Evolutionary conservation across 139 green algal species (phyloP), one percentile per base, ranked within the genome.

Genomic region (Chlorella sp.): DNA sequence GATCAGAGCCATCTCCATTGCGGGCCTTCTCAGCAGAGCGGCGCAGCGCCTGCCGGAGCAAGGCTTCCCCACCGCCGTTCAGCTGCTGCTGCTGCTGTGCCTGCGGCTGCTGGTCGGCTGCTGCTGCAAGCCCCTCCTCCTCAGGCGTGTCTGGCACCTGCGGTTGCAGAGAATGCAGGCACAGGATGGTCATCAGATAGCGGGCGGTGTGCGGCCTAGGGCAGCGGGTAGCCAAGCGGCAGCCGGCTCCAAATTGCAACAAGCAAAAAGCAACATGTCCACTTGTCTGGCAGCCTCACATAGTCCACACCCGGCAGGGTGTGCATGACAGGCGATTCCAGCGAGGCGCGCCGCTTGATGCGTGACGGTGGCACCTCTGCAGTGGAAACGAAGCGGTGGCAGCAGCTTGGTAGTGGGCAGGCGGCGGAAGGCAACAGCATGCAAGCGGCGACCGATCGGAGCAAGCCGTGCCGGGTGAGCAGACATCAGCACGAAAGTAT

Each of bases 71-170:
- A 60, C 63, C 36, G 36, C 76, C 17, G 25, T 60, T 60, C 51
- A 21, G 51, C 51, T 60, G 51, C 51, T 60, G 51, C 51, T 60
- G 51, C 51, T 60, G 51, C 51, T 60, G 76, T 1, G 17, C 71
- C 36, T n/a, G 76, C 76, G 11, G 76, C 76, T 63, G 60, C 25
- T 12, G 11, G 18, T 36, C 38, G 18, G 23, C 38, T 16, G 78
- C 34, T 23, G 30, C 79, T 6, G 15, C 60, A 30, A 60, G 64
- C 25, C 41, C 63, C 0, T 84, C 64, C 25, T 85, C 80, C 34
- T 85, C 80, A 4, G 80, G 80, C 5, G 80, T 85, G 51, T 85
- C 80, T 36, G 80, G 80, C 1, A 85, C 80, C 76, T 82, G 76
- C 57, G 11, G 12, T 44, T 23, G 65, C 28, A 41, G 17, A 28